Evolutionary conservation across 75 land plant species (phyloP), one percentile per base, ranked within the genome.

Genomic region (Isoetes taiwanensis): DNA sequence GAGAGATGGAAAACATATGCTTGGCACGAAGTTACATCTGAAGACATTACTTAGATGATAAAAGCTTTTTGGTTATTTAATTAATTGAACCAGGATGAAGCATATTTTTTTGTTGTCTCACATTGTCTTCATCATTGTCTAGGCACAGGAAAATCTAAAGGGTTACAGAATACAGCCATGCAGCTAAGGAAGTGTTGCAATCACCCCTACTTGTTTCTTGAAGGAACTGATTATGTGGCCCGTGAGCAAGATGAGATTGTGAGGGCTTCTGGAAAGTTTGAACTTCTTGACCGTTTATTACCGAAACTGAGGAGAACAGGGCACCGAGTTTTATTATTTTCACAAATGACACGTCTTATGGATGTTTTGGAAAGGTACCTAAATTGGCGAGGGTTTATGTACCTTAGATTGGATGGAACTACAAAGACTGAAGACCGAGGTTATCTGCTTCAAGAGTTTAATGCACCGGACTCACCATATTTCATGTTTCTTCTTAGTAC

Each of bases 401-500:
- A 64, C 52, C 61, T 87, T 28, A 68, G 98, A 48, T 69, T 87
- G 12, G 98, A 91, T 66, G 98, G 98, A 30, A 69, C 85, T 5
- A 86, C 98, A 11, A 91, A 87, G 66, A 91, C 98, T 6, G 98
- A 88, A 56, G 90, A 91, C 21, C 71, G 98, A 61, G 98, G 98
- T 30, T 29, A 56, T 10, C 59, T 81, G 11, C 74, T 87, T 1
- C 76, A 72, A 40, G 34, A 78, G 64, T 91, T 87, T 50, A 91
- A 91, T 79, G 98, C 76, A 12, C 88, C 84, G 16, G 83, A 91
- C 38, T 91, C 98, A 10, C 89, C 89, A 0, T 76, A 59, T 57
- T 91, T 91, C 60, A 83, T 91, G 82, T 91, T 91, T 70, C 77
- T 91, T 37, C 57, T 91, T 16, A 87, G 89, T 65, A 91, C 97